Base-by-base conservation (phyloP, 768 basidiomycete species). In the Serendipita sp. region DNA sequence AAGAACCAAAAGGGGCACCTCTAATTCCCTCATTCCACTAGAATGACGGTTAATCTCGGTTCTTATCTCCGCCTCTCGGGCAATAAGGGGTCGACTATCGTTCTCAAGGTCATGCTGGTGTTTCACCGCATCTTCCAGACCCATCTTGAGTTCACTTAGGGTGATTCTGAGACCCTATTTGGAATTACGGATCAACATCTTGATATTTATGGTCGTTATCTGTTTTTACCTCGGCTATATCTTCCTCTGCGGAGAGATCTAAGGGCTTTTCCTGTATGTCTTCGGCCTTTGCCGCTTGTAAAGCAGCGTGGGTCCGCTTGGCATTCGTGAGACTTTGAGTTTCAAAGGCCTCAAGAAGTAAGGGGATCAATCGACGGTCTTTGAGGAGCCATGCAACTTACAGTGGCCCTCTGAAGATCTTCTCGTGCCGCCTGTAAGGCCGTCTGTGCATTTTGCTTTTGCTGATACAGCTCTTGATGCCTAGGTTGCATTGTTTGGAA, bases 11-110 rank as follows among this genome's bases (percentile, higher is more conserved):
- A n/a, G 48, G 18, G 8, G 30, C 70, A 86, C 88, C 70, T 69
- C 70, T 28, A 83, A 74, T 10, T 68, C 78, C 30, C 70, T 68
- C 65, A 76, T 76, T 48, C 69, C 73, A 28, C 77, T 78, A 48
- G 79, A 77, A 69, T 82, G 85, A n/a, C 78, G 80, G 10, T 73
- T 71, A 51, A 87, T 78, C 65, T 80, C 75, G 0, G 68, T 63
- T 67, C 80, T 82, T 64, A 89, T 64, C 24, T 72, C 72, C 0
- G 81, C 79, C 60, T 74, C 65, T 69, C 84, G 73, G 0, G 67
- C 71, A 45, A 83, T 68, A 2, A 86, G 70, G 1, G 72, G 71
- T 38, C 66, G 70, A 70, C 84, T 81, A 44, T 72, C 72, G 1
- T 74, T 74, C 65, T 85, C 80, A 3, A 84, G 66, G 24, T 76